Percentiles rank a stretch among this genome's conserved stretches.
phyloP scores from a whole-genome alignment of 2,329 filamentous ascomycete genomes.

The Pochonia chlamydosporia region DNA sequence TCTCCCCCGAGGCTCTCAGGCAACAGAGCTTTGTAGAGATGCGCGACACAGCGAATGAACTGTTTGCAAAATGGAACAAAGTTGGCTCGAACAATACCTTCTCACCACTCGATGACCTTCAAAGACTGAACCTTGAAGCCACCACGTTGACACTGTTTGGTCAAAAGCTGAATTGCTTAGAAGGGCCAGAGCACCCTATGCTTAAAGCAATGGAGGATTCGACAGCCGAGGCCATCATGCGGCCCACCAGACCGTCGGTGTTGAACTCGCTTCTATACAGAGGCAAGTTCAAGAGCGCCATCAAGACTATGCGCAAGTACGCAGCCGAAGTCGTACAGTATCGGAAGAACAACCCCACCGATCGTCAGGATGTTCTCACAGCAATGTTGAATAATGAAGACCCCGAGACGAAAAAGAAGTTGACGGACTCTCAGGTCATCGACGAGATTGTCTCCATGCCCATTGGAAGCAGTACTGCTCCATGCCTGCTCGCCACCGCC shows the following conservation, averaged over 20 bases:
- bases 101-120: constrained; percentile 42
- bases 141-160: constrained; percentile 46
- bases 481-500: constrained; percentile 36
- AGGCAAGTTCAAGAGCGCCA: constrained; percentile 48
- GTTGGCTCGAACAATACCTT: constrained; percentile 28
- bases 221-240: constrained; percentile 50
- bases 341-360: constrained; percentile 45
- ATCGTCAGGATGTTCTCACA: constrained; percentile 55
- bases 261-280: constrained; percentile 48
- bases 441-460: constrained; percentile 67
- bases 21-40: constrained; percentile 39
- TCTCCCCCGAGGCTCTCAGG: constrained; percentile 27
- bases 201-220: constrained; percentile 48
- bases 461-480: constrained; percentile 48
- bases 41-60: constrained; percentile 40
- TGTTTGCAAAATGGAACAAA: constrained; percentile 43
- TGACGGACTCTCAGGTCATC: constrained; percentile 55
- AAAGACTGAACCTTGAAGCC: constrained; percentile 47
- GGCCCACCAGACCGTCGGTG: constrained; percentile 44
- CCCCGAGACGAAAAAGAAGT: constrained; percentile 50
- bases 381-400: constrained; percentile 55
- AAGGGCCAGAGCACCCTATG: constrained; percentile 40
- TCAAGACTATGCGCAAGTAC: constrained; percentile 47
- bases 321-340: constrained; percentile 51
- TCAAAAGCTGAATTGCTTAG: constrained; percentile 40